Percentiles rank a stretch among this genome's conserved stretches.
Conservation (phyloP, 176 grass and related monocot genomes). For the Urochloa ruziziensis region DNA sequence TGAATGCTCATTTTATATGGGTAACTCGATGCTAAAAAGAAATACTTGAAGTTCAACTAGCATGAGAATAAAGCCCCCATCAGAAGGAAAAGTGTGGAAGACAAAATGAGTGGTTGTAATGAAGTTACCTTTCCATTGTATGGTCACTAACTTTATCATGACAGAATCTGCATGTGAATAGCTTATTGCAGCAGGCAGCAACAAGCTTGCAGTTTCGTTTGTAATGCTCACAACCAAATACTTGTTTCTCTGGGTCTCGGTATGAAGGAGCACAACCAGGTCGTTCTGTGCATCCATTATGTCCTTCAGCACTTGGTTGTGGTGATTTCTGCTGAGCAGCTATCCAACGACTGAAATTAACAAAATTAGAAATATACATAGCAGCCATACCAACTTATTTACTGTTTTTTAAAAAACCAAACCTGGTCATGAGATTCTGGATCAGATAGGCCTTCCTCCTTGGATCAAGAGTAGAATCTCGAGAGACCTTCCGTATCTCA, state of each 20-base stretch:
- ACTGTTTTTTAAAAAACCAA: neutral
- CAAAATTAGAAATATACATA: conserved; percentile 15
- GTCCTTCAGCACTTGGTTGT: conserved; percentile 37
- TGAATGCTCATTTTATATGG: neutral
- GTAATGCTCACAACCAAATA: conserved; percentile 94
- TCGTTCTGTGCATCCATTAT: conserved; percentile 13
- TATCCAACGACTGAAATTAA: conserved; percentile 83
- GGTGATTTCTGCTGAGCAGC: conserved; percentile 80
- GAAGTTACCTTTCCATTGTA: conserved; percentile 78
- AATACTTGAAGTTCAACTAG: neutral
- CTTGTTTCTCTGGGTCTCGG: conserved; percentile 55
- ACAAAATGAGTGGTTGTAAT: neutral
- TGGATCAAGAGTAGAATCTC: conserved; percentile 85
- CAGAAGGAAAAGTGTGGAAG: neutral
- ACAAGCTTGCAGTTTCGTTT: conserved; percentile 93
- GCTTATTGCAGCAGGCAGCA: conserved; percentile 82
- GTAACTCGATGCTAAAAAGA: neutral
- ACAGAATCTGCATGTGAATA: conserved; percentile 93
- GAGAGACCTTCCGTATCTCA: conserved; percentile 83
- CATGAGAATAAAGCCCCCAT: conserved; percentile 5
- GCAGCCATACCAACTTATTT: neutral
- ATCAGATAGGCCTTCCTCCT: conserved; percentile 90
- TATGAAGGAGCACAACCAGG: conserved; percentile 61
- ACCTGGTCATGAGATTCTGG: conserved; percentile 98
- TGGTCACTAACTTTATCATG: conserved; percentile 94